These are phyloP conservation scores for Emydomyces testavorans DNA, from an alignment of 2,329 filamentous ascomycete species.

Conservation along the genomic window DNA sequence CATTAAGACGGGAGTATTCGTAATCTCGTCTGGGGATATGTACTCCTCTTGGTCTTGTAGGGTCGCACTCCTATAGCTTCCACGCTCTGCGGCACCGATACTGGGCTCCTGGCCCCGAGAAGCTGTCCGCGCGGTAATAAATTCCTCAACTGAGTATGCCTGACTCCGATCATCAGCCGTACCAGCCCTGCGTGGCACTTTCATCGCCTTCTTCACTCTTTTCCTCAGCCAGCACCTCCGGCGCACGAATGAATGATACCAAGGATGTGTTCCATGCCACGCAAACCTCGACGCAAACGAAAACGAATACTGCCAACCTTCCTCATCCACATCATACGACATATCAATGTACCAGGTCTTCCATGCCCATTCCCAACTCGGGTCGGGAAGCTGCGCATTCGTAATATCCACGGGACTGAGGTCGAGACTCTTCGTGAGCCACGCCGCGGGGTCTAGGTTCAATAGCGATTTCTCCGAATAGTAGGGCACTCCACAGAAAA, in stretches of 20 bases:
- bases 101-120: slow-evolving; percentile 40
- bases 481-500: slow-evolving; percentile 78
- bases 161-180: slow-evolving; percentile 1
- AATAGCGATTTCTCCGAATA: slow-evolving; percentile 80
- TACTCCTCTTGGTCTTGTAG: slow-evolving; percentile 38
- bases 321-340: slow-evolving; percentile 74
- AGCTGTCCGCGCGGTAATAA: slow-evolving; percentile 5
- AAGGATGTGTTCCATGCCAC: slow-evolving; percentile 80
- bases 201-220: slow-evolving; percentile 50
- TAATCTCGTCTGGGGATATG: slow-evolving; percentile 42
- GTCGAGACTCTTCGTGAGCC: slow-evolving; percentile 58
- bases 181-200: neutral
- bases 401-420: slow-evolving; percentile 58
- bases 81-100: slow-evolving; percentile 25
- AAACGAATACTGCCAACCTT: slow-evolving; percentile 94
- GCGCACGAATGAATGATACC: slow-evolving; percentile 93
- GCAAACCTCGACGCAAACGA: slow-evolving; percentile 62
- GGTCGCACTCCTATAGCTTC: slow-evolving; percentile 14
- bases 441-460: slow-evolving; percentile 71
- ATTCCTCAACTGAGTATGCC: slow-evolving; percentile 6
- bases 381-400: slow-evolving; percentile 86
- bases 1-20: slow-evolving; percentile 58
- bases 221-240: slow-evolving; percentile 78
- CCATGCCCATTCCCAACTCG: slow-evolving; percentile 86
- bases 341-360: slow-evolving; percentile 61